These are phyloP conservation scores for Entomortierella chlamydospora DNA, from an alignment of 192 early-diverging fungal genomes.

Conservation along the genomic window DNA sequence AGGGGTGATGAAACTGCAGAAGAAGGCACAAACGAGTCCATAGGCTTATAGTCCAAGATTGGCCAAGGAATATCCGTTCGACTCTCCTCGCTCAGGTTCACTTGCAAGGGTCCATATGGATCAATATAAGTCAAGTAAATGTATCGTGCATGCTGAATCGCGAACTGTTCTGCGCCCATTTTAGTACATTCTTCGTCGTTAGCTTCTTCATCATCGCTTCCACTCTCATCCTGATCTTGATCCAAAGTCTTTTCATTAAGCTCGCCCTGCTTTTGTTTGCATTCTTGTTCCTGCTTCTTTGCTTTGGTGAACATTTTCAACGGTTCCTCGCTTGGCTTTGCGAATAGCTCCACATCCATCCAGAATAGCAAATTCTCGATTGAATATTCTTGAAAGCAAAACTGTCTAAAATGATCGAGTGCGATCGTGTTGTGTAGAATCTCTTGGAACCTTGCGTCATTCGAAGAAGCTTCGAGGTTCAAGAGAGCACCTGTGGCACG, in stretches of 20 bases:
- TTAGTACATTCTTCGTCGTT: background rate
- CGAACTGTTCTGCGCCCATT: slow-evolving; percentile 16
- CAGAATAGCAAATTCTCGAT: slow-evolving; percentile 88
- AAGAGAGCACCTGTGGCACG: slow-evolving; percentile 26
- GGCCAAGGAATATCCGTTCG: slow-evolving; percentile 81
- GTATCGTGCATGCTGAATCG: slow-evolving; percentile 67
- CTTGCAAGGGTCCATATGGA: slow-evolving; percentile 70
- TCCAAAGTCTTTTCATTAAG: too few species aligned
- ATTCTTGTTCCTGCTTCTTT: too few species aligned
- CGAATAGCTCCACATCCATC: slow-evolving; percentile 85
- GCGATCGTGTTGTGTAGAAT: slow-evolving; percentile 59
- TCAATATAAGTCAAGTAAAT: slow-evolving; percentile 85
- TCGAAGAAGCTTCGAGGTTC: slow-evolving; percentile 40
- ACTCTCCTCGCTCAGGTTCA: slow-evolving; percentile 80
- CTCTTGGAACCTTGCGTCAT: slow-evolving; percentile 55
- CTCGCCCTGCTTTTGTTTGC: too few species aligned
- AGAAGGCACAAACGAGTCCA: too few species aligned
- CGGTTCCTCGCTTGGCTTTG: slow-evolving; percentile 26
- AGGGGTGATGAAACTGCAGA: background rate
- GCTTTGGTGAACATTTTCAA: too few species aligned
- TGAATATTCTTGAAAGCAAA: slow-evolving; percentile 77
- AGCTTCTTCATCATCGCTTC: background rate
- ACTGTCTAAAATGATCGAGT: slow-evolving; percentile 62
- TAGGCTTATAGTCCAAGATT: slow-evolving; percentile 59
- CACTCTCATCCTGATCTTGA: background rate